Base-by-base conservation (phyloP, 352 stramenopile genomes). In the Globisporangium cylindrosporum region DNA sequence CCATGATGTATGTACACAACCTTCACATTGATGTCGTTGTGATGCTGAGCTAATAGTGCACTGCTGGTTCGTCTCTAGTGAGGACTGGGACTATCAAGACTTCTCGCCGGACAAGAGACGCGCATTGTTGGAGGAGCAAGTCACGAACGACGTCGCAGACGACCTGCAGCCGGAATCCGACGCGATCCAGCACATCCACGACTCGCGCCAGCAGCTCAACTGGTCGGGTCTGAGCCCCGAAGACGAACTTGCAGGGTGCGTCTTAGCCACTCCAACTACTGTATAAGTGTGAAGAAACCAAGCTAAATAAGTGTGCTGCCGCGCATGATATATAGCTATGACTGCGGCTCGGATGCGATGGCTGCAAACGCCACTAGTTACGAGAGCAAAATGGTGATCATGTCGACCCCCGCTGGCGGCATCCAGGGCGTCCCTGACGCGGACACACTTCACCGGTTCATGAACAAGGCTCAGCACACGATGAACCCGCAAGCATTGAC, bases 11-110 rank as follows among this genome's bases (percentile, higher is more conserved):
- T 43, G 36, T 12, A 18, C 14, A 43, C 10, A 14, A 43, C 36
- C 5, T 57, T 32, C 43, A 41, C 29, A 32, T 32, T 24, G 6
- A 24, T 48, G 18, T 63, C 20, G 15, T 24, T 24, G 54, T 10
- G 24, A 48, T 51, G 14, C 0, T 14, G 59, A 58, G 12, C 12
- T 36, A 8, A 58, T 18, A 25, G 27, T 66, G 41, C 25, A 3
- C 29, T 57, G 43, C 12, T 64, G n/a, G 5, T 10, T n/a, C 49
- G 41, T 14, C 1, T 4, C 14, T 38, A 90, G 82, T 71, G 80
- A 90, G 69, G 80, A 89, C 59, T 90, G 82, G 82, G 82, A 90
- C 69, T 90, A 84, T 62, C 82, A 89, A 64, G 79, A 87, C 66
- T 90, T 90, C 55, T 83, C 80, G 4, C 82, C 80, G 0, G 82